Base-by-base conservation (phyloP, 805 yeast species). In the Huiozyma naganishii region DNA sequence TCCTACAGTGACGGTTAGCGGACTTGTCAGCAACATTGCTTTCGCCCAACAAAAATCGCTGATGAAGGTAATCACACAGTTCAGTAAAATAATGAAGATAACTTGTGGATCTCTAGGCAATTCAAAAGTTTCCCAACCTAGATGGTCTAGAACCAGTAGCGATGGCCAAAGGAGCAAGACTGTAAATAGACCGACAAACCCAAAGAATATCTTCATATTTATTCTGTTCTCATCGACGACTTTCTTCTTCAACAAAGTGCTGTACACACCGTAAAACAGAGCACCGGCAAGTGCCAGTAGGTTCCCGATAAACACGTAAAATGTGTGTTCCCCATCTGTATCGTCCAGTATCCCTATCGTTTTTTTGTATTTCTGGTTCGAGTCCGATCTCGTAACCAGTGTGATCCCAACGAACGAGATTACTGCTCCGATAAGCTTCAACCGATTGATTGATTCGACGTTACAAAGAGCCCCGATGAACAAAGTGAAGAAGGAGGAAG, bases 11-110 rank as follows among this genome's bases (percentile, higher is more conserved):
- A 90, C 97, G 0, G 95, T 89, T 51, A 92, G 69, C 1, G 98
- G 98, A 37, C 92, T 82, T 0, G 98, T 92, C 56, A 92, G 67
- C 30, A 92, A 71, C 77, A 89, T 92, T 0, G 97, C 95, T 49
- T 86, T 78, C 32, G 95, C 95, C 98, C 98, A 92, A 55, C 94
- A 79, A 53, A 82, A 88, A 60, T 92, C 98, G 35, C 95, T 82
- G 11, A 89, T 64, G 52, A 92, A 81, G 0, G 96, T 87, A 36
- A 87, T 78, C 32, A 76, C 55, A 46, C 89, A 83, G 61, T 92
- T 92, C 39, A 77, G 48, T 0, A 73, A 41, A 6, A 90, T 65
- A 3, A 88, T 67, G 1, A 63, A 45, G 55, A 79, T 66, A 3
- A 82, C 76, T 34, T 69, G 67, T 0, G 65, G 48, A 1, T 74